Percentiles rank a stretch among this genome's conserved stretches.
phyloP scores from a whole-genome alignment of 768 basidiomycete species.

The Leccinum longicurvipes region DNA sequence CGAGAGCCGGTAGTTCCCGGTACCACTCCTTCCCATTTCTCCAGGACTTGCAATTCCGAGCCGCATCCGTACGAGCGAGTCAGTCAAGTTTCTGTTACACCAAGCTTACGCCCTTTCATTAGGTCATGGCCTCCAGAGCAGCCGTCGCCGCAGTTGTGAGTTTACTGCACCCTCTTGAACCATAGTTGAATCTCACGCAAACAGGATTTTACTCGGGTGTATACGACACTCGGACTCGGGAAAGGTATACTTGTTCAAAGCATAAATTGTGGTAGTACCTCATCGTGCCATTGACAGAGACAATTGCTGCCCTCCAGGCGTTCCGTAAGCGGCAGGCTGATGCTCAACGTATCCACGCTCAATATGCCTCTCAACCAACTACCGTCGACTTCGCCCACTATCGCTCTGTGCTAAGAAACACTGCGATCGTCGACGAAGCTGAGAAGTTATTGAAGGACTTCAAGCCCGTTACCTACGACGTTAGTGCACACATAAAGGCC shows the following conservation, averaged over 20 bases:
- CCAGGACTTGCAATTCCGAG: constrained; percentile 14
- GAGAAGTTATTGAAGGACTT: constrained; percentile 87
- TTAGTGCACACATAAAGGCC: constrained; percentile 82
- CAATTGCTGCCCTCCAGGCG: constrained; percentile 82
- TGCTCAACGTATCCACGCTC: constrained; percentile 69
- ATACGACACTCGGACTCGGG: constrained; percentile 77
- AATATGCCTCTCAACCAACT: constrained; percentile 66
- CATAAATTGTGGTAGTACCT: neutral
- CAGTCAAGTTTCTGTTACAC: constrained; percentile 1
- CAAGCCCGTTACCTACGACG: constrained; percentile 95
- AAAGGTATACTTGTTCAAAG: constrained; percentile 52
- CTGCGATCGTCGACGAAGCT: constrained; percentile 85
- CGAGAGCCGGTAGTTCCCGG: constrained; percentile 29
- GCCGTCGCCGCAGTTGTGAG: constrained; percentile 64
- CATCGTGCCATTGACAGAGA: constrained; percentile 52
- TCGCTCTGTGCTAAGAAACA: constrained; percentile 89
- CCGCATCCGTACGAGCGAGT: constrained; percentile 13
- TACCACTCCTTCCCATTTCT: constrained; percentile 8
- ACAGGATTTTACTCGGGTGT: constrained; percentile 83
- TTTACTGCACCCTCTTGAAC: neutral
- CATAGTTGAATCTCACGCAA: constrained; percentile 7
- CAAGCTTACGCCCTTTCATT: neutral
- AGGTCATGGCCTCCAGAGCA: constrained; percentile 68
- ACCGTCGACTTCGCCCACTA: constrained; percentile 91
- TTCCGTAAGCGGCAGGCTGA: constrained; percentile 96